phyloP scores from a whole-genome alignment of 495 filamentous ascomycete species.

The Podospora appendiculata region DNA sequence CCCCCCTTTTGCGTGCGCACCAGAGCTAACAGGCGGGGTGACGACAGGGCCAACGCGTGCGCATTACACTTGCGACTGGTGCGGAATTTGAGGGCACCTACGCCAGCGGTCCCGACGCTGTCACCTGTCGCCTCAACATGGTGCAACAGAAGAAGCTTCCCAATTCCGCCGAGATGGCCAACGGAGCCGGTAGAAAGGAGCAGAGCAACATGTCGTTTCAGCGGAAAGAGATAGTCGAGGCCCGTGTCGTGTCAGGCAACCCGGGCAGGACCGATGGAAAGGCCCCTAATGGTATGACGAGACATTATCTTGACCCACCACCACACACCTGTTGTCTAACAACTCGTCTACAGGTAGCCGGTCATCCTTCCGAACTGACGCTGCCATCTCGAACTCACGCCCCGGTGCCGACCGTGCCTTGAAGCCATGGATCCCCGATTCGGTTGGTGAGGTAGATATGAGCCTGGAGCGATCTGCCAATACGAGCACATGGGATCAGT shows the following conservation, averaged over 20 bases:
- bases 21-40: slow-evolving; percentile 4
- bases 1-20: no score
- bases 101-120: slow-evolving; percentile 54
- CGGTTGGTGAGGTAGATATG: slow-evolving; percentile 53
- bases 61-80: slow-evolving; percentile 59
- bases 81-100: slow-evolving; percentile 61
- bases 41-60: slow-evolving; percentile 57
- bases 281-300: slow-evolving; percentile 61
- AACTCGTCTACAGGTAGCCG: slow-evolving; percentile 24
- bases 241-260: slow-evolving; percentile 48
- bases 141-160: slow-evolving; percentile 54
- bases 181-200: slow-evolving; percentile 35
- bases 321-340: not conserved
- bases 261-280: slow-evolving; percentile 38
- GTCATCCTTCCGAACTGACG: slow-evolving; percentile 72
- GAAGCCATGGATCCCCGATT: slow-evolving; percentile 76
- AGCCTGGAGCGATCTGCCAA: slow-evolving; percentile 54
- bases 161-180: slow-evolving; percentile 29
- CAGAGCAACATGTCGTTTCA: slow-evolving; percentile 69
- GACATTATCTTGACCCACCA: no score
- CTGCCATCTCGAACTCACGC: slow-evolving; percentile 74
- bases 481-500: slow-evolving; percentile 77
- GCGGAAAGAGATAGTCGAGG: slow-evolving; percentile 64
- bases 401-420: slow-evolving; percentile 64
- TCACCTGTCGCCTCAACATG: slow-evolving; percentile 73